These are phyloP conservation scores for Rubus idaeus DNA, from an alignment of 306 rosid genomes.

Conservation along the genomic window DNA sequence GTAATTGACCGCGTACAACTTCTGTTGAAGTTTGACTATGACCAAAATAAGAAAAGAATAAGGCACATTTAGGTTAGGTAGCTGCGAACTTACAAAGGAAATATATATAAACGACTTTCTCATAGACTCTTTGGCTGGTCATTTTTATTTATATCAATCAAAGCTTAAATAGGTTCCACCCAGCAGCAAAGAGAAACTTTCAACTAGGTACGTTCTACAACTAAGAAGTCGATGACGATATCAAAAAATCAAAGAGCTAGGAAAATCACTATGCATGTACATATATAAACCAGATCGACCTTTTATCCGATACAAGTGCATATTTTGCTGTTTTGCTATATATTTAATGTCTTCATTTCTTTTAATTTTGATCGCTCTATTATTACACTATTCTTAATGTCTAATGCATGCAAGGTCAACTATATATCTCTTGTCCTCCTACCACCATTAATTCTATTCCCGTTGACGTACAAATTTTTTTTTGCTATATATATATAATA, in stretches of 20 bases:
- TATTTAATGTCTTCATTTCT: too few relatives aligned
- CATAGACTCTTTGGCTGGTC: neutral
- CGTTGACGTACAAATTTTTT: neutral
- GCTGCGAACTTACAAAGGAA: neutral
- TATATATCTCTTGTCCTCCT: neutral
- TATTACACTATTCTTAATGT: neutral
- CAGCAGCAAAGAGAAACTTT: neutral
- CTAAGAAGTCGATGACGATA: neutral
- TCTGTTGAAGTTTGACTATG: neutral
- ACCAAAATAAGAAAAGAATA: neutral
- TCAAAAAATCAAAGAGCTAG: neutral
- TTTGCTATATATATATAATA: too few relatives aligned
- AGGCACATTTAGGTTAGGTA: neutral
- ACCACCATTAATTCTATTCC: neutral
- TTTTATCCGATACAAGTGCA: too few relatives aligned
- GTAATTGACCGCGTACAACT: constrained; percentile 15
- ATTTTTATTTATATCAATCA: neutral
- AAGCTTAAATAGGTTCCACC: neutral
- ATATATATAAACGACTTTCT: neutral
- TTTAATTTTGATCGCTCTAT: too few relatives aligned
- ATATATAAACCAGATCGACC: neutral
- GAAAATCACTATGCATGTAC: too few relatives aligned
- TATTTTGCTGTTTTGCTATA: neutral
- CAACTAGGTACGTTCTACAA: neutral
- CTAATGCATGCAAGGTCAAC: neutral